A percentile compares a stretch with the other conserved stretches of the same genome.
These are phyloP conservation scores for Davidsoniella virescens DNA, from an alignment of 2,329 filamentous ascomycete species.

Conservation along the genomic window DNA sequence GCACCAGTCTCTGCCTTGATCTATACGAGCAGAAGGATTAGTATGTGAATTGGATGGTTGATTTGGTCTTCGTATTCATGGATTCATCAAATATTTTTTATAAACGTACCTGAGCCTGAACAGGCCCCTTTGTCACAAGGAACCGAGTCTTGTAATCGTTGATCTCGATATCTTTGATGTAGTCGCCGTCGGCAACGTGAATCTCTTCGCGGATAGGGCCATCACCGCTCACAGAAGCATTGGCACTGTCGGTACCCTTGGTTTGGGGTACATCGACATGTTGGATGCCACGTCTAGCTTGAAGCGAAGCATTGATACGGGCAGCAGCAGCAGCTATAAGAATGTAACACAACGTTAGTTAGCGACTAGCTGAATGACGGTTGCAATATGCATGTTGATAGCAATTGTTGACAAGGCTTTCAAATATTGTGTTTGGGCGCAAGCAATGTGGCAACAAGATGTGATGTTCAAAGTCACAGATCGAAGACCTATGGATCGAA, in stretches of 20 bases:
- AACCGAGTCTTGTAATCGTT: slow-evolving; percentile 96
- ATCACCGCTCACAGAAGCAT: slow-evolving; percentile 20
- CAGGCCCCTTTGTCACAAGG: slow-evolving; percentile 88
- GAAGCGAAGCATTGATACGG: slow-evolving; percentile 66
- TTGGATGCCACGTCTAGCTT: slow-evolving; percentile 77
- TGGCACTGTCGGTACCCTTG: slow-evolving; percentile 25
- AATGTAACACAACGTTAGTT: slow-evolving; percentile 16
- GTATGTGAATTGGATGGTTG: too few relatives aligned
- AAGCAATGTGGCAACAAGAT: too few relatives aligned
- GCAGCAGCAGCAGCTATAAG: slow-evolving; percentile 67
- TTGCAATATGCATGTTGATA: neutral
- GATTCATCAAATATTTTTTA: neutral
- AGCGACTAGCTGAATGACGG: neutral
- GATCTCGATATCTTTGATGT: slow-evolving; percentile 97
- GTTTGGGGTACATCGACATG: slow-evolving; percentile 81
- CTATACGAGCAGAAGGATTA: slow-evolving; percentile 33
- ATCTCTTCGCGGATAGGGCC: slow-evolving; percentile 63
- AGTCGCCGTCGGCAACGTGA: slow-evolving; percentile 92
- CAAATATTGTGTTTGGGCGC: neutral
- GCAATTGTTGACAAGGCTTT: neutral
- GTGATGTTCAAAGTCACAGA: too few relatives aligned
- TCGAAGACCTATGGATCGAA: too few relatives aligned
- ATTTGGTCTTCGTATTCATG: too few relatives aligned
- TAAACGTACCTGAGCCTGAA: slow-evolving; percentile 90
- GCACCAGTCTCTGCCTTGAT: slow-evolving; percentile 99